Evolutionary conservation across 2,329 filamentous ascomycete genomes (phyloP).

Genomic region (Dactylonectria macrodidyma): DNA sequence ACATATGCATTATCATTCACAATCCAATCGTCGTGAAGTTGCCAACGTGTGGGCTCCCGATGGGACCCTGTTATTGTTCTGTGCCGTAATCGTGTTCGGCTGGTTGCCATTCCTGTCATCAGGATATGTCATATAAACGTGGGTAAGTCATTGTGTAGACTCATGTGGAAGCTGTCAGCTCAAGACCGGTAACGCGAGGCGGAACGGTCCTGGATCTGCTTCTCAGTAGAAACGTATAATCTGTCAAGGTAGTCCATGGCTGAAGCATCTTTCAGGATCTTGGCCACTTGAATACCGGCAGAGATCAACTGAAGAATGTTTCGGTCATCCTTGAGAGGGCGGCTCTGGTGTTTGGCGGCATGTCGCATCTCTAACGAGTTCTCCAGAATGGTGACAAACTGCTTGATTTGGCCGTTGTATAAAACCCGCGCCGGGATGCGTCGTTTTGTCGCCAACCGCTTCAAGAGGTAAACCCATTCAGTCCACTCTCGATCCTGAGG

Average conservation of each 20-base stretch:
- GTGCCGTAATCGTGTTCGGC: constrained; percentile 47
- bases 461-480: constrained; percentile 91
- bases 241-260: constrained; percentile 88
- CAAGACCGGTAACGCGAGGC: constrained; percentile 53
- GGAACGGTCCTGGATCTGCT: constrained; percentile 79
- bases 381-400: constrained; percentile 89
- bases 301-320: constrained; percentile 91
- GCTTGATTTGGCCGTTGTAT: constrained; percentile 93
- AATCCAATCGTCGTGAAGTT: constrained; percentile 42
- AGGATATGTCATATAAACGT: constrained; percentile 49
- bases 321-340: constrained; percentile 88
- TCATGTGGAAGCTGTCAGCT: constrained; percentile 40
- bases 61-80: constrained; percentile 47
- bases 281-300: constrained; percentile 88
- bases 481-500: constrained; percentile 90
- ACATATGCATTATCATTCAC: constrained; percentile 51
- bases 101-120: constrained; percentile 41
- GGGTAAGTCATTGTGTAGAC: constrained; percentile 42
- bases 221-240: constrained; percentile 87
- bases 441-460: constrained; percentile 87
- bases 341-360: constrained; percentile 85
- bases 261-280: constrained; percentile 86
- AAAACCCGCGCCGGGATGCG: constrained; percentile 87
- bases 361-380: constrained; percentile 92
- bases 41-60: constrained; percentile 30